Percentiles rank a stretch among this genome's conserved stretches.
Evolutionary conservation across 495 filamentous ascomycete genomes (phyloP).

Genomic region (Penicillium verhagenii): DNA sequence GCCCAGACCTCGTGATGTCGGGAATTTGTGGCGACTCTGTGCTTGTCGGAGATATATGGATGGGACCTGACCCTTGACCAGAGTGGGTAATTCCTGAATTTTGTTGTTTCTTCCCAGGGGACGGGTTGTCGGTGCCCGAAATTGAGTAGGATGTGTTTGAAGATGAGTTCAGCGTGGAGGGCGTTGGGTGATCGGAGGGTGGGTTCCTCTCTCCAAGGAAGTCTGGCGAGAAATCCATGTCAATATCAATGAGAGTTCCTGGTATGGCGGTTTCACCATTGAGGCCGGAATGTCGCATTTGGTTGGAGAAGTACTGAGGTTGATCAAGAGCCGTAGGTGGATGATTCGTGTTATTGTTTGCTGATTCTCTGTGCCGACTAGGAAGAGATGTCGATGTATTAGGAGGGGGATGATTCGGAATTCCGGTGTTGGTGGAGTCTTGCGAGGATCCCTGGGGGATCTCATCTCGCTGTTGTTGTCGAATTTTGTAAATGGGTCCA

Average conservation of each 20-base stretch:
- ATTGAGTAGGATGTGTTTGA: slow-evolving; percentile 35
- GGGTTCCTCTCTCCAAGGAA: slow-evolving; percentile 30
- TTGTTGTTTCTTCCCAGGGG: slow-evolving; percentile 21
- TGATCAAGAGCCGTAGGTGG: background rate
- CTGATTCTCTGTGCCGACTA: slow-evolving; percentile 22
- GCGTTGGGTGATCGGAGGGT: slow-evolving; percentile 36
- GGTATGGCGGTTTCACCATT: slow-evolving; percentile 7
- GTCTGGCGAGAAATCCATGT: slow-evolving; percentile 34
- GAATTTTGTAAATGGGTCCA: slow-evolving; percentile 10
- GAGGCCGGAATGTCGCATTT: background rate
- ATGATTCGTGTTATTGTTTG: background rate
- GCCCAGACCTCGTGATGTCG: slow-evolving; percentile 14
- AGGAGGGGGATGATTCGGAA: background rate
- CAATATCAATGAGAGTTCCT: slow-evolving; percentile 21
- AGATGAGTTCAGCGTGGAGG: slow-evolving; percentile 37
- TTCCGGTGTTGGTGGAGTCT: slow-evolving; percentile 1
- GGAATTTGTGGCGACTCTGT: slow-evolving; percentile 11
- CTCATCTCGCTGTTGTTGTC: slow-evolving; percentile 2
- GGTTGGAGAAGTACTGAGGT: slow-evolving; percentile 5
- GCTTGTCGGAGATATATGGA: slow-evolving; percentile 14
- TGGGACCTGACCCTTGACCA: slow-evolving; percentile 8
- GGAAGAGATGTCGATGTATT: slow-evolving; percentile 26
- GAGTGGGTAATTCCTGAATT: slow-evolving; percentile 7
- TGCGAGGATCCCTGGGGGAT: background rate
- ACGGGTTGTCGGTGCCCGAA: slow-evolving; percentile 23